phyloP scores from a whole-genome alignment of 2,329 filamentous ascomycete species.

The Fusarium sp. region DNA sequence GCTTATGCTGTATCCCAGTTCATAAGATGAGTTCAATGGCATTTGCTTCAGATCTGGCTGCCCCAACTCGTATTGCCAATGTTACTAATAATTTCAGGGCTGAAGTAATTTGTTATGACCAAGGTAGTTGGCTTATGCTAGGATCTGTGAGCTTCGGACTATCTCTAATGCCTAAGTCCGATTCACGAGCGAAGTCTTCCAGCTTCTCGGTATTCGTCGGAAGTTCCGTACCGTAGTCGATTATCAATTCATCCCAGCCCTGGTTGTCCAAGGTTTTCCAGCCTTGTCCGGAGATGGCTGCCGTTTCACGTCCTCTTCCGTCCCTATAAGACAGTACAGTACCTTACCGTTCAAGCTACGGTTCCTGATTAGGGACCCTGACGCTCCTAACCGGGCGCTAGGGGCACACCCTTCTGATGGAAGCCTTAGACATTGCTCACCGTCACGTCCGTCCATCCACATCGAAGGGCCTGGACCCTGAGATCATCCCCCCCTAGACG shows the following conservation, averaged over 20 bases:
- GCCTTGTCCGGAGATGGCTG: conserved; percentile 25
- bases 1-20: conserved; percentile 17
- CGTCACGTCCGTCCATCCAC: conserved; percentile 39
- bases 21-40: conserved; percentile 13
- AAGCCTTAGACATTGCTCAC: conserved; percentile 30
- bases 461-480: conserved; percentile 50
- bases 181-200: conserved; percentile 8
- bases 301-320: conserved; percentile 29
- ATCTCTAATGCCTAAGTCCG: conserved; percentile 8
- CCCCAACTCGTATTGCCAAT: background rate
- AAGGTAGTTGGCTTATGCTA: conserved; percentile 18
- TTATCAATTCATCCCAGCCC: conserved; percentile 18
- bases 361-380: conserved; percentile 30
- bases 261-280: conserved; percentile 1
- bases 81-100: conserved; percentile 1
- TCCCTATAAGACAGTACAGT: conserved; percentile 8
- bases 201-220: conserved; percentile 8
- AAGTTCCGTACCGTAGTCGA: background rate
- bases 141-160: conserved; percentile 4
- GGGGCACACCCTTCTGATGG: conserved; percentile 32
- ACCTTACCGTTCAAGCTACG: conserved; percentile 20
- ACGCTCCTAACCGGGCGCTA: conserved; percentile 15
- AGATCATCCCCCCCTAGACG: conserved; percentile 45
- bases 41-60: conserved; percentile 8
- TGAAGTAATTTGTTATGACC: background rate